These are phyloP conservation scores for Sugiyamaella qingdaonensis DNA, from an alignment of 805 yeast species.

Conservation along the genomic window DNA sequence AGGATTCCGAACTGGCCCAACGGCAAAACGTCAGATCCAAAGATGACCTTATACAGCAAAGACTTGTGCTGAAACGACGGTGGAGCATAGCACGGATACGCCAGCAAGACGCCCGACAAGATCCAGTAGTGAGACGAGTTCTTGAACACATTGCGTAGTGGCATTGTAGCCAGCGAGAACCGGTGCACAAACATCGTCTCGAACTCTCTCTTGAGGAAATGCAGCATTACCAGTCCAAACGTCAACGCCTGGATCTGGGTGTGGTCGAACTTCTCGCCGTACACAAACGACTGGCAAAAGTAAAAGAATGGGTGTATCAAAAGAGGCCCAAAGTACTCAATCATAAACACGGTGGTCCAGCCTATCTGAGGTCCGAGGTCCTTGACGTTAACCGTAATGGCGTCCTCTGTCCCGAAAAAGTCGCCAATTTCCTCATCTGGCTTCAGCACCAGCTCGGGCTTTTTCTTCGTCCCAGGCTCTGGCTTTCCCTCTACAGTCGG, in stretches of 20 bases:
- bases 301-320: slow-evolving; percentile 71
- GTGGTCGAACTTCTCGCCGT: slow-evolving; percentile 37
- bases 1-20: slow-evolving; percentile 14
- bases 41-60: slow-evolving; percentile 19
- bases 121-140: slow-evolving; percentile 92
- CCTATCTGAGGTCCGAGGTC: slow-evolving; percentile 91
- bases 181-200: slow-evolving; percentile 83
- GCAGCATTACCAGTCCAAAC: slow-evolving; percentile 57
- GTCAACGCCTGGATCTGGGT: slow-evolving; percentile 52
- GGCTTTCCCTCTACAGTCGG: slow-evolving; percentile 30
- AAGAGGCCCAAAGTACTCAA: slow-evolving; percentile 90
- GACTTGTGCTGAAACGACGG: slow-evolving; percentile 26
- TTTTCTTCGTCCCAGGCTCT: slow-evolving; percentile 33
- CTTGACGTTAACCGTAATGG: slow-evolving; percentile 55
- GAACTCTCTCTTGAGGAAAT: slow-evolving; percentile 81
- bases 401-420: slow-evolving; percentile 40
- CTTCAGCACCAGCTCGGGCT: slow-evolving; percentile 40
- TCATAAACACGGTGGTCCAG: slow-evolving; percentile 84
- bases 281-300: slow-evolving; percentile 36
- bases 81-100: slow-evolving; percentile 48
- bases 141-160: slow-evolving; percentile 77
- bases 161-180: slow-evolving; percentile 91
- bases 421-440: slow-evolving; percentile 42
- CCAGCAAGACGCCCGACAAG: slow-evolving; percentile 65
- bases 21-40: slow-evolving; percentile 19